Conservation (phyloP, 2,329 filamentous ascomycete species). For the Epichloe sp. region DNA sequence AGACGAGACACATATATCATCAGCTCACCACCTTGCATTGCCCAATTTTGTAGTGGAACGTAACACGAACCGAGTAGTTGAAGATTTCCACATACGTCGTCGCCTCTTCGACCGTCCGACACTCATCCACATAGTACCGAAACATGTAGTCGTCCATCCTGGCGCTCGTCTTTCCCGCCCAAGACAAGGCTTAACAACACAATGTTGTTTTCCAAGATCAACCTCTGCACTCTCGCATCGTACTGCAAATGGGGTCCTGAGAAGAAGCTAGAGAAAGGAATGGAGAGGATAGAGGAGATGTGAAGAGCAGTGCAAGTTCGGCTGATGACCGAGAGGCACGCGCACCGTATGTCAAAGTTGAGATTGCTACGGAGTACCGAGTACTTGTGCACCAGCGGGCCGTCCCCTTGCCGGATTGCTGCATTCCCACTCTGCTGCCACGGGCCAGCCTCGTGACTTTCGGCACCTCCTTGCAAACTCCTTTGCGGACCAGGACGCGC, state of each 20-base stretch:
- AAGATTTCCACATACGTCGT: slow-evolving; percentile 45
- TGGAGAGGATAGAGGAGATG: background rate
- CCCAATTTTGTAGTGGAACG: background rate
- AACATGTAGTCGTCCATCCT: slow-evolving; percentile 49
- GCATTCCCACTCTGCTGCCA: background rate
- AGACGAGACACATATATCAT: background rate
- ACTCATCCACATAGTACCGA: slow-evolving; percentile 31
- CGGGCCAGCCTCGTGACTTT: slow-evolving; percentile 2
- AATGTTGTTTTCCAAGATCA: too few species aligned
- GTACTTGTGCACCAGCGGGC: background rate
- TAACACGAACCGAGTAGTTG: slow-evolving; percentile 40
- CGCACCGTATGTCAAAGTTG: background rate
- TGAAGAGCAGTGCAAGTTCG: background rate
- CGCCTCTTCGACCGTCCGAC: slow-evolving; percentile 34
- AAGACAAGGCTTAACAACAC: background rate
- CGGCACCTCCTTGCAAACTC: background rate
- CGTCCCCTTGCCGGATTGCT: slow-evolving; percentile 1
- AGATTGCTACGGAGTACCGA: too few species aligned
- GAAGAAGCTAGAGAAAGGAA: background rate
- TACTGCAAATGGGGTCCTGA: too few species aligned
- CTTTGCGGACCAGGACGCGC: too few species aligned
- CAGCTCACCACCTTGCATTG: too few species aligned
- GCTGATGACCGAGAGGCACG: background rate
- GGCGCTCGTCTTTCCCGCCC: background rate
- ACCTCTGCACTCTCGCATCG: too few species aligned